Conservation (phyloP, 2,329 filamentous ascomycete genomes). For the Diaporthe vaccinii region DNA sequence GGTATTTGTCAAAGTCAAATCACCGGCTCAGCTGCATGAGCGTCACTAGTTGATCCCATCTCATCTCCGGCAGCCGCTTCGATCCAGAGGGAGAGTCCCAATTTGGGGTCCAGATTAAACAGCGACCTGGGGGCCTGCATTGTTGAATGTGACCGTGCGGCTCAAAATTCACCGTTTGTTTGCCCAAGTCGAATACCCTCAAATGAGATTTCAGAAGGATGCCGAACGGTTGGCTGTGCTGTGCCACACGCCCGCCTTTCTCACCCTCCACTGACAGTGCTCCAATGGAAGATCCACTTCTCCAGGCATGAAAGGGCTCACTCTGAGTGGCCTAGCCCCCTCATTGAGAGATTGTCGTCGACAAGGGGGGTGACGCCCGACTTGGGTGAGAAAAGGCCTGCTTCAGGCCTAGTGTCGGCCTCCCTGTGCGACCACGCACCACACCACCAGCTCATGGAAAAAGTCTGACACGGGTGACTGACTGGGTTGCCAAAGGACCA, state of each 20-base stretch:
- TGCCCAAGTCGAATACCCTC: neutral
- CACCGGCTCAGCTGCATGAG: constrained; percentile 6
- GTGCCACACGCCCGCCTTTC: constrained; percentile 33
- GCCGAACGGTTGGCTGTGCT: constrained; percentile 30
- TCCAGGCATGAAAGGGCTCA: neutral
- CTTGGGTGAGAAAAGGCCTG: constrained; percentile 17
- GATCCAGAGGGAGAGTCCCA: neutral
- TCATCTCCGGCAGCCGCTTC: constrained; percentile 12
- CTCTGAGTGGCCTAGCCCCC: constrained; percentile 37
- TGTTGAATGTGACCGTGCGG: constrained; percentile 39
- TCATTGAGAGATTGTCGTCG: constrained; percentile 28
- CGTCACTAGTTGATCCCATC: neutral
- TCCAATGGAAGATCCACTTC: constrained; percentile 20
- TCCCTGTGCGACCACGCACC: constrained; percentile 29
- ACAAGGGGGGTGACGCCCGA: constrained; percentile 16
- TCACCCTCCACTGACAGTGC: constrained; percentile 17
- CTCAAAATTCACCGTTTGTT: constrained; percentile 26
- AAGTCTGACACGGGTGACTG: constrained; percentile 20
- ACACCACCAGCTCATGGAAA: constrained; percentile 9
- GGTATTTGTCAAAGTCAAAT: neutral
- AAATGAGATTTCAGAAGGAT: neutral
- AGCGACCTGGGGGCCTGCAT: neutral
- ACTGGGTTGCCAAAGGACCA: constrained; percentile 17
- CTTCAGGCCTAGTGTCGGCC: constrained; percentile 29
- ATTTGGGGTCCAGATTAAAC: constrained; percentile 20